A percentile compares a stretch with the other conserved stretches of the same genome.
Conservation (phyloP, 495 filamentous ascomycete species). For the Neurospora sp. region DNA sequence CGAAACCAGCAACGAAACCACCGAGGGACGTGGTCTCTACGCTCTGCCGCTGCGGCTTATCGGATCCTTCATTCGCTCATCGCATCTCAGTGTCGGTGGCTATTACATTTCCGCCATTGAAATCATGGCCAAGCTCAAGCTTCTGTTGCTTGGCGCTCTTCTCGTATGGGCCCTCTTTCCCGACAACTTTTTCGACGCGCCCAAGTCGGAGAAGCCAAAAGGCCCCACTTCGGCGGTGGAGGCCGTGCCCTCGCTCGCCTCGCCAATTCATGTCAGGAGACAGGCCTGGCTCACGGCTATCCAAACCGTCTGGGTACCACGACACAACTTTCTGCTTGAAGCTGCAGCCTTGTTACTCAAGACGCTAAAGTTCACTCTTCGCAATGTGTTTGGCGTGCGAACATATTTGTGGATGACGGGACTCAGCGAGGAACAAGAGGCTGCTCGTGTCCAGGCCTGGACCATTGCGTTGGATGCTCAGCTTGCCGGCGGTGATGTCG, state of each 20-base stretch:
- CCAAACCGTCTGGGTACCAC: slow-evolving; percentile 89
- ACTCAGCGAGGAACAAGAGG: slow-evolving; percentile 75
- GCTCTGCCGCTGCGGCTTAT: slow-evolving; percentile 53
- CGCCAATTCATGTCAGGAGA: slow-evolving; percentile 73
- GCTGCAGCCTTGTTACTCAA: slow-evolving; percentile 71
- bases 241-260: slow-evolving; percentile 60
- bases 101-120: slow-evolving; percentile 31
- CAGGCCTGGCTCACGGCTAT: slow-evolving; percentile 93
- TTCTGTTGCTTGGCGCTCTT: slow-evolving; percentile 52
- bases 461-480: slow-evolving; percentile 91
- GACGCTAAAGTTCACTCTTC: slow-evolving; percentile 68
- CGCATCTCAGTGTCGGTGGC: slow-evolving; percentile 38
- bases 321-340: slow-evolving; percentile 75
- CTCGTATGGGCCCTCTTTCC: slow-evolving; percentile 59
- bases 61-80: slow-evolving; percentile 26
- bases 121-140: slow-evolving; percentile 42
- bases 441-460: slow-evolving; percentile 84
- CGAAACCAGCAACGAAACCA: slow-evolving; percentile 45
- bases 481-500: slow-evolving; percentile 83
- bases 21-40: slow-evolving; percentile 60
- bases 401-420: slow-evolving; percentile 71
- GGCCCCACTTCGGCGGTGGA: slow-evolving; percentile 27
- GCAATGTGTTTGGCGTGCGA: slow-evolving; percentile 65
- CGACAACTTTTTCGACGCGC: slow-evolving; percentile 47
- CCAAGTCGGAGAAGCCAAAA: slow-evolving; percentile 25